phyloP scores from a whole-genome alignment of 495 filamentous ascomycete species.

The Tuber indicum region DNA sequence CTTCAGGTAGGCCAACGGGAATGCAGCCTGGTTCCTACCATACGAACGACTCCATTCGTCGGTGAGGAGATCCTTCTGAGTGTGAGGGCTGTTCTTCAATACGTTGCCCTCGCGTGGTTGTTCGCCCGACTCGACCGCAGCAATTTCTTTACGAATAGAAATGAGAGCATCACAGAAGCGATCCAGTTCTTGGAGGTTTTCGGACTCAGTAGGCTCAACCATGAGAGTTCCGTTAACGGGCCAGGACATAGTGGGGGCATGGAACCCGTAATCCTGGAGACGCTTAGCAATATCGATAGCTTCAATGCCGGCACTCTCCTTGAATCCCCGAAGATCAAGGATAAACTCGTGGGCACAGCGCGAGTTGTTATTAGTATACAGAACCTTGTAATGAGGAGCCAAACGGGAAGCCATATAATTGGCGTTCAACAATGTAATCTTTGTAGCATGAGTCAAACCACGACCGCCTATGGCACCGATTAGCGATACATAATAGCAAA shows the following conservation, averaged over 20 bases:
- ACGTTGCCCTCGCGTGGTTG: slow-evolving; percentile 78
- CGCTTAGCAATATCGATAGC: slow-evolving; percentile 97
- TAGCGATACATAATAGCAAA: slow-evolving; percentile 20
- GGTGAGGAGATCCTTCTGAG: slow-evolving; percentile 68
- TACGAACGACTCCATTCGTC: slow-evolving; percentile 74
- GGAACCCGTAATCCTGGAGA: slow-evolving; percentile 96
- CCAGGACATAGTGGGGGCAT: slow-evolving; percentile 98
- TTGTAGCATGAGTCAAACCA: slow-evolving; percentile 89
- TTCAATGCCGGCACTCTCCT: slow-evolving; percentile 77
- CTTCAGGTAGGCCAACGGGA: slow-evolving; percentile 74
- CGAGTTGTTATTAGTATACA: slow-evolving; percentile 82
- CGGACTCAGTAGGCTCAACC: slow-evolving; percentile 97
- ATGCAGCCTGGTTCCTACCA: slow-evolving; percentile 74
- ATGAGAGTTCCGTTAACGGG: slow-evolving; percentile 94
- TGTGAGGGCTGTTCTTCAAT: slow-evolving; percentile 86
- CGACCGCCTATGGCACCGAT: slow-evolving; percentile 49
- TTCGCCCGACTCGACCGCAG: slow-evolving; percentile 72
- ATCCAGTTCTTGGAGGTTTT: slow-evolving; percentile 89
- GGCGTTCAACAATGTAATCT: slow-evolving; percentile 89
- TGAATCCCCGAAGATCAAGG: slow-evolving; percentile 80
- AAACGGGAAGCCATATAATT: slow-evolving; percentile 95
- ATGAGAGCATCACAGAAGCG: slow-evolving; percentile 92
- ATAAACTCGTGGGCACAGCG: slow-evolving; percentile 99
- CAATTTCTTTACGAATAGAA: slow-evolving; percentile 79
- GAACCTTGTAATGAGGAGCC: slow-evolving; percentile 78